phyloP scores from a whole-genome alignment of 805 yeast species.

The Komagataella kurtzmanii region DNA sequence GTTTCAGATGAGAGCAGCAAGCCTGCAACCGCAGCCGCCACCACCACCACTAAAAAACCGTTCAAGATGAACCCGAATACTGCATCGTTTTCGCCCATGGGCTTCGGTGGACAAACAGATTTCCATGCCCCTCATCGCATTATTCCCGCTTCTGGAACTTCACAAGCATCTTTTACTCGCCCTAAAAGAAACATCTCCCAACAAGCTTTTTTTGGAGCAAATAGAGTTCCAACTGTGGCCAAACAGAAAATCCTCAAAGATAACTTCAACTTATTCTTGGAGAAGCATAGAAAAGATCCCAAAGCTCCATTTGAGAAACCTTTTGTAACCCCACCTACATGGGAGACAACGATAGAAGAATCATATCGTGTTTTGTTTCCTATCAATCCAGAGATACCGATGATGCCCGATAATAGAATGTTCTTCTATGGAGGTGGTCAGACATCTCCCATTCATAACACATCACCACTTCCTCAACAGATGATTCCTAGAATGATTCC shows the following conservation, averaged over 20 bases:
- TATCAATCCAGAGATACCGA: slow-evolving; percentile 9
- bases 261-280: slow-evolving; percentile 36
- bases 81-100: slow-evolving; percentile 43
- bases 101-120: not conserved
- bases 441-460: slow-evolving; percentile 1
- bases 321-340: slow-evolving; percentile 64
- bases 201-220: slow-evolving; percentile 22
- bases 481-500: slow-evolving; percentile 2
- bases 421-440: not conserved
- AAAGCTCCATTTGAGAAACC: slow-evolving; percentile 26
- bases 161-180: slow-evolving; percentile 1
- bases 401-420: not conserved
- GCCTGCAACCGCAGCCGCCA: slow-evolving; percentile 20
- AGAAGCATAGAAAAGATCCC: slow-evolving; percentile 24
- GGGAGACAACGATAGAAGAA: slow-evolving; percentile 49
- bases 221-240: slow-evolving; percentile 16
- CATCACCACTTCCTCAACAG: slow-evolving; percentile 1
- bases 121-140: slow-evolving; percentile 11
- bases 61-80: slow-evolving; percentile 64
- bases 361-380: slow-evolving; percentile 42
- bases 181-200: slow-evolving; percentile 7
- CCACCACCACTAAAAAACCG: slow-evolving; percentile 38
- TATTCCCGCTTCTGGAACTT: slow-evolving; percentile 1
- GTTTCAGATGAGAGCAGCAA: slow-evolving; percentile 31
- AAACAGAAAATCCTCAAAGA: slow-evolving; percentile 19